Percentiles rank a stretch among this genome's conserved stretches.
These are phyloP conservation scores for Brassica nigra DNA, from an alignment of 345 rosid genomes.

Conservation along the genomic window DNA sequence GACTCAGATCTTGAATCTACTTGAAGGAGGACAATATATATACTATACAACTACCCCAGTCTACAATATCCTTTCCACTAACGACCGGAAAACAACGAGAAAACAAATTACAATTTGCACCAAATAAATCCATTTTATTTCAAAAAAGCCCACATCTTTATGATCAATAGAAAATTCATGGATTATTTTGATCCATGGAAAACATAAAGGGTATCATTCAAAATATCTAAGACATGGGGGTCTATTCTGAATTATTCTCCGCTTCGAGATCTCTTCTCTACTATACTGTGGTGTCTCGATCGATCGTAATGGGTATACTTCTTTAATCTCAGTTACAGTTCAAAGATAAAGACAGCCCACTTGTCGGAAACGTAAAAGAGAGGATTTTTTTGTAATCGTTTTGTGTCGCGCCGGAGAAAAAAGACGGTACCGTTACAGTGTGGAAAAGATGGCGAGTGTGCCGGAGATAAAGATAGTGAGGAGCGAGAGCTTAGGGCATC, in stretches of 20 bases:
- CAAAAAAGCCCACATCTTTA: background rate
- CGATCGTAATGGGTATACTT: constrained; percentile 3
- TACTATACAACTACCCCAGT: constrained; percentile 10
- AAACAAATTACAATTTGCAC: background rate
- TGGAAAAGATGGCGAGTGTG: constrained; percentile 43
- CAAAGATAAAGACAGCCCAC: background rate
- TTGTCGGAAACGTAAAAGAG: constrained; percentile 4
- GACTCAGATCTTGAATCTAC: constrained; percentile 9
- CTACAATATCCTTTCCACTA: background rate
- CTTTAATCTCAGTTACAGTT: constrained; percentile 14
- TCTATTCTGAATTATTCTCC: background rate
- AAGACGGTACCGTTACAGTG: constrained; percentile 1
- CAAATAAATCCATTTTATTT: background rate
- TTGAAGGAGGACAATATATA: constrained; percentile 2
- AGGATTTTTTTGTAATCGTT: background rate
- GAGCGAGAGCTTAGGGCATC: constrained; percentile 43
- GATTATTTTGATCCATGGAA: background rate
- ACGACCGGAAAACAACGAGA: background rate
- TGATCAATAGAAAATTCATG: background rate
- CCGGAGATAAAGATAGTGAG: constrained; percentile 49
- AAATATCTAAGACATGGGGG: background rate
- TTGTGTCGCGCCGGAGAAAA: constrained; percentile 13
- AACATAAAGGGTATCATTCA: background rate
- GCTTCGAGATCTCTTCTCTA: constrained; percentile 19
- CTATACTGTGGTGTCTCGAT: constrained; percentile 17